These are phyloP conservation scores for Penicillium sp. DNA, from an alignment of 2,329 filamentous ascomycete species.

Conservation along the genomic window DNA sequence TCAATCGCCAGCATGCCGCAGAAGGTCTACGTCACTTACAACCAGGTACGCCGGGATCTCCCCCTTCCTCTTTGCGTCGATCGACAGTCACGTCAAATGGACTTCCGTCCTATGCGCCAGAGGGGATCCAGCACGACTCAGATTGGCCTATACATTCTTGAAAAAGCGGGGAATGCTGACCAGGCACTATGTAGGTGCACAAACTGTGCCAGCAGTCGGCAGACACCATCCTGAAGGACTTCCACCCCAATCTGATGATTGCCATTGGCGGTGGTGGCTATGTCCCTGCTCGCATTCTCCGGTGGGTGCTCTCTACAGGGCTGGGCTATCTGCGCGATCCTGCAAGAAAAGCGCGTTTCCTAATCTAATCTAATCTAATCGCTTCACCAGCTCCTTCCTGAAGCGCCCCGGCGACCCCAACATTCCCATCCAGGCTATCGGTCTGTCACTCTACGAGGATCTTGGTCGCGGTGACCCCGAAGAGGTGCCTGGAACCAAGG, in stretches of 20 bases:
- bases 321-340: too few relatives aligned
- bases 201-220: slow-evolving; percentile 91
- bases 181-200: slow-evolving; percentile 69
- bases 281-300: slow-evolving; percentile 92
- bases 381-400: slow-evolving; percentile 69
- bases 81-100: not conserved
- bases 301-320: slow-evolving; percentile 45
- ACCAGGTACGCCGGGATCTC: slow-evolving; percentile 63
- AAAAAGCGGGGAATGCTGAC: not conserved
- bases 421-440: slow-evolving; percentile 98
- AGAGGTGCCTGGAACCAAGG: slow-evolving; percentile 84
- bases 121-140: too few relatives aligned
- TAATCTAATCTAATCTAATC: too few relatives aligned
- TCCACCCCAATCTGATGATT: slow-evolving; percentile 95
- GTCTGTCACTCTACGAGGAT: slow-evolving; percentile 91
- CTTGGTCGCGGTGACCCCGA: slow-evolving; percentile 63
- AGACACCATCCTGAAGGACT: slow-evolving; percentile 73
- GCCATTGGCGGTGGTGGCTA: slow-evolving; percentile 97
- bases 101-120: too few relatives aligned
- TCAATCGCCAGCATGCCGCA: slow-evolving; percentile 63
- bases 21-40: slow-evolving; percentile 89
- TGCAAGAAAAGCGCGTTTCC: too few relatives aligned
- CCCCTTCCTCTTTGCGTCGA: not conserved
- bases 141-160: slow-evolving; percentile 1
- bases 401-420: slow-evolving; percentile 83